Evolutionary conservation across 2,329 filamentous ascomycete species (phyloP).

Genomic region (Cladorrhinum sp.): DNA sequence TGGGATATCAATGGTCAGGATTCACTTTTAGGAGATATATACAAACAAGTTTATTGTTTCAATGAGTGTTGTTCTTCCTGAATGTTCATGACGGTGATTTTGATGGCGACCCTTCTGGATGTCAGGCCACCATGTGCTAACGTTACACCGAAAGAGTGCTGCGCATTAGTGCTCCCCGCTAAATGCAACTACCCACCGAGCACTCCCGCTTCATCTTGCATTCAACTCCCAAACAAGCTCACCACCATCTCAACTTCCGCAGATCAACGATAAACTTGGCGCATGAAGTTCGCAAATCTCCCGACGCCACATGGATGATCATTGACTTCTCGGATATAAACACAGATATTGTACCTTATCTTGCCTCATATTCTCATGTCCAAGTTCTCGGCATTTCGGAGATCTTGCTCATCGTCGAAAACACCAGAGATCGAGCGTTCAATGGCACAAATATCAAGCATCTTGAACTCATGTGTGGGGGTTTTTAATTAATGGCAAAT

Average conservation of each 20-base stretch:
- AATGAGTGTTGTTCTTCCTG: too few relatives aligned
- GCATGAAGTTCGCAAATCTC: conserved; percentile 13
- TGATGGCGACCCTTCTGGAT: too few relatives aligned
- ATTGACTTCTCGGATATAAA: neutral
- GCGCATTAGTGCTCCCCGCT: neutral
- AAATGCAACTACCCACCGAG: neutral
- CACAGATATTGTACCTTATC: neutral
- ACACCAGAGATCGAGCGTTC: neutral
- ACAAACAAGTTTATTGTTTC: too few relatives aligned
- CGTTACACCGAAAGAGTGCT: neutral
- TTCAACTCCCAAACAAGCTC: neutral
- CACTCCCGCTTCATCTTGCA: neutral
- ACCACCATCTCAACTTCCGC: neutral
- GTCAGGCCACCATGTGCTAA: neutral
- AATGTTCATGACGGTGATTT: neutral
- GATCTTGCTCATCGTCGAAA: neutral
- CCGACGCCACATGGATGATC: conserved; percentile 6
- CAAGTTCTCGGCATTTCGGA: neutral
- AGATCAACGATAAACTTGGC: neutral
- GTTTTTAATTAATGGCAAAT: neutral
- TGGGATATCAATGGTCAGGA: too few relatives aligned
- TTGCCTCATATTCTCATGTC: neutral
- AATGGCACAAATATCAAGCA: neutral
- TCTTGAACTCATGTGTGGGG: neutral
- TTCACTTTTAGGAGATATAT: too few relatives aligned